Conservation (phyloP, 2,329 filamentous ascomycete species). For the Colletotrichum theobromicola region DNA sequence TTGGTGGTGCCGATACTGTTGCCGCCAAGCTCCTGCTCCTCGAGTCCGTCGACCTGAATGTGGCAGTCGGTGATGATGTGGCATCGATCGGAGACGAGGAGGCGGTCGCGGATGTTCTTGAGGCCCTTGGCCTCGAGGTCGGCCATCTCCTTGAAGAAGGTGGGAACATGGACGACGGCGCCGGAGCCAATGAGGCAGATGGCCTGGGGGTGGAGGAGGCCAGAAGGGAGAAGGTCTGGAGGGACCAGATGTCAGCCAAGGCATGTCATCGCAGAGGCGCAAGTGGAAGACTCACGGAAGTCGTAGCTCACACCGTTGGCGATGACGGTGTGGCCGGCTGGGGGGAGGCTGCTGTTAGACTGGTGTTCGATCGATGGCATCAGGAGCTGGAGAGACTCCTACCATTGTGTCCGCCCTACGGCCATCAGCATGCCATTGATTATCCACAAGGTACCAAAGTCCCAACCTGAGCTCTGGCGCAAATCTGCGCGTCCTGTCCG, state of each 20-base stretch:
- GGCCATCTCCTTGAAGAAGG: slow-evolving; percentile 47
- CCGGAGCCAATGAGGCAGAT: slow-evolving; percentile 77
- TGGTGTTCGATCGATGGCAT: neutral
- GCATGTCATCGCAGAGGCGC: slow-evolving; percentile 5
- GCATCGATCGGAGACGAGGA: slow-evolving; percentile 68
- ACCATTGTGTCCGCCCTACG: slow-evolving; percentile 35
- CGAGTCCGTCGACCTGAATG: slow-evolving; percentile 71
- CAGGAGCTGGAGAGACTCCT: slow-evolving; percentile 26
- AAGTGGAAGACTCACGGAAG: slow-evolving; percentile 17
- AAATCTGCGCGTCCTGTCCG: slow-evolving; percentile 26
- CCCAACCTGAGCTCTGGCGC: slow-evolving; percentile 21
- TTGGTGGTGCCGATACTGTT: slow-evolving; percentile 40
- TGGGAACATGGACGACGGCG: slow-evolving; percentile 67
- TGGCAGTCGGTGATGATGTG: slow-evolving; percentile 72
- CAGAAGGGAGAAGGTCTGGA: slow-evolving; percentile 65
- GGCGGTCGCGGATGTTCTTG: slow-evolving; percentile 45
- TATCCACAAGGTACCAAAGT: slow-evolving; percentile 13
- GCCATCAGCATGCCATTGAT: slow-evolving; percentile 21
- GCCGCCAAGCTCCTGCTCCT: slow-evolving; percentile 58
- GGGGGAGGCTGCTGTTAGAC: slow-evolving; percentile 19
- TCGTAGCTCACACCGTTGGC: slow-evolving; percentile 24
- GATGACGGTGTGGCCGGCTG: slow-evolving; percentile 22
- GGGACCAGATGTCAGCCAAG: slow-evolving; percentile 38
- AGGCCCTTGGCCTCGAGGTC: slow-evolving; percentile 45
- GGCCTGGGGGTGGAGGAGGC: slow-evolving; percentile 73